phyloP scores from a whole-genome alignment of 164 flowering plant species.

The Saururus chinensis region DNA sequence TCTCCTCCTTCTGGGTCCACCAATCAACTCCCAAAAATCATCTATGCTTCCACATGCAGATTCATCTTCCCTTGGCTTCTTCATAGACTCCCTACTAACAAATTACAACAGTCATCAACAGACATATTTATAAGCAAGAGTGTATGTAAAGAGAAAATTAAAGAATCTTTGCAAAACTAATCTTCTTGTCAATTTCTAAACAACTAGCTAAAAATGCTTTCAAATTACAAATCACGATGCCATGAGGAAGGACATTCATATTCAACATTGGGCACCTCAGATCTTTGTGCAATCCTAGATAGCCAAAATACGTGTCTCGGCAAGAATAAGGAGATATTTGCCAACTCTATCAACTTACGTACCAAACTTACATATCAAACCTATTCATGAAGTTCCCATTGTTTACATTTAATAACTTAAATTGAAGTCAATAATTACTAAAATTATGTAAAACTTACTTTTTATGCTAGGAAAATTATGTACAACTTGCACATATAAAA shows the following conservation, averaged over 20 bases:
- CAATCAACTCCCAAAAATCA: constrained; percentile 51
- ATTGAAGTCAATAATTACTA: too few relatives aligned
- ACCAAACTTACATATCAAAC: too few relatives aligned
- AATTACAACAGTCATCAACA: background rate
- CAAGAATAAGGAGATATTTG: too few relatives aligned
- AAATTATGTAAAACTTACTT: too few relatives aligned
- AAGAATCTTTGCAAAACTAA: background rate
- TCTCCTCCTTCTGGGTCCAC: constrained; percentile 29
- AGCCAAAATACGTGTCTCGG: too few relatives aligned
- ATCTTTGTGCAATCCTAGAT: too few relatives aligned
- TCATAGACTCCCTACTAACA: constrained; percentile 30
- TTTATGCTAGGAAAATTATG: too few relatives aligned
- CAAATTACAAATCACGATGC: background rate
- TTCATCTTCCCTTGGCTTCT: constrained; percentile 36
- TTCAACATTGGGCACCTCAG: too few relatives aligned
- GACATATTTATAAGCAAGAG: background rate
- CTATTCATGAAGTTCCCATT: too few relatives aligned
- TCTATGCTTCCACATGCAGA: constrained; percentile 27
- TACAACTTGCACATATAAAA: too few relatives aligned
- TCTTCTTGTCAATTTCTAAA: background rate
- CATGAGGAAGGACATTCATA: background rate
- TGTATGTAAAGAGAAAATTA: background rate
- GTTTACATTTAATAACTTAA: too few relatives aligned
- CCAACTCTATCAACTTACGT: too few relatives aligned
- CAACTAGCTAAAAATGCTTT: background rate